A percentile compares a stretch with the other conserved stretches of the same genome.
phyloP scores from a whole-genome alignment of 768 basidiomycete species.

The Lyophyllum semitale region DNA sequence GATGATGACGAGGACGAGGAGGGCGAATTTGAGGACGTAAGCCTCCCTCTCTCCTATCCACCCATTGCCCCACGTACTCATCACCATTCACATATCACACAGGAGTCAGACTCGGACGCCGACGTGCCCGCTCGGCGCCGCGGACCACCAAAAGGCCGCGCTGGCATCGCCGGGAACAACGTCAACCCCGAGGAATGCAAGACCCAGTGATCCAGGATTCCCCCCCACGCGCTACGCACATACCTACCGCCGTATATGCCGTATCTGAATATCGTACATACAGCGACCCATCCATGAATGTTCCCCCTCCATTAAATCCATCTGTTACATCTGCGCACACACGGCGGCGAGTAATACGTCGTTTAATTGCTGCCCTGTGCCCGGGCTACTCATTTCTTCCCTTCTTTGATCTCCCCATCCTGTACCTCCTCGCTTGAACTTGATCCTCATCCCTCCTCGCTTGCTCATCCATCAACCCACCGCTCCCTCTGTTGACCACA shows the following conservation, averaged over 20 bases:
- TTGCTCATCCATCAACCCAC: background rate
- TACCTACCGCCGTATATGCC: too few species aligned
- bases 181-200: constrained; percentile 88
- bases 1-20: constrained; percentile 63
- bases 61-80: constrained; percentile 13
- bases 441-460: background rate
- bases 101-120: constrained; percentile 74
- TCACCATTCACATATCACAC: constrained; percentile 3
- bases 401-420: background rate
- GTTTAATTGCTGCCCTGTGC: too few species aligned
- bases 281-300: too few species aligned
- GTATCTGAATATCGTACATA: too few species aligned
- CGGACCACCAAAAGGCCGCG: constrained; percentile 58
- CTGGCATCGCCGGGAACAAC: constrained; percentile 43
- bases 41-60: constrained; percentile 5
- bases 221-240: background rate
- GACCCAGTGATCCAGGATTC: constrained; percentile 63
- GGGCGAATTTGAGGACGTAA: constrained; percentile 60
- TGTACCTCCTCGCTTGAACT: background rate
- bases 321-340: too few species aligned
- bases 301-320: too few species aligned
- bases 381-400: background rate
- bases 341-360: too few species aligned
- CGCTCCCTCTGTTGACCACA: too few species aligned
- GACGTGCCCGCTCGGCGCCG: constrained; percentile 63